These are phyloP conservation scores for Phaeosphaeriaceae sp. DNA, from an alignment of 2,329 filamentous ascomycete species.

Conservation along the genomic window DNA sequence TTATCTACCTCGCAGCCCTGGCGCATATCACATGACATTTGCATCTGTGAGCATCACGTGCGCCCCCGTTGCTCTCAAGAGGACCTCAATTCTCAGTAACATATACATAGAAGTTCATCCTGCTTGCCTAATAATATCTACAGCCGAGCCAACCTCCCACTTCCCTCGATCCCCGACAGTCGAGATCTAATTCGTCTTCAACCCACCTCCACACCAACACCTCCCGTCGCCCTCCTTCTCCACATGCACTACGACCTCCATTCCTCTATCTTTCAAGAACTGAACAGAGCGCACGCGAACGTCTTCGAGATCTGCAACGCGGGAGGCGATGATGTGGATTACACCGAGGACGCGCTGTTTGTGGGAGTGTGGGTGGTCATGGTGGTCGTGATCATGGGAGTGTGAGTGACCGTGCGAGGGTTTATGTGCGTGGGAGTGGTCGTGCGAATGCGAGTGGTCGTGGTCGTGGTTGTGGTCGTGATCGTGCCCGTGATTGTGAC, in stretches of 20 bases:
- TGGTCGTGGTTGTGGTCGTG: conserved; percentile 45
- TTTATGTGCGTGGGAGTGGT: conserved; percentile 19
- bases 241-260: conserved; percentile 87
- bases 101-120: neutral
- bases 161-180: neutral
- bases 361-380: conserved; percentile 23
- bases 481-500: conserved; percentile 36
- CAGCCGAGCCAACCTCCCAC: no score
- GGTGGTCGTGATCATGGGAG: conserved; percentile 44
- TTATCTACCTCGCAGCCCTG: no score
- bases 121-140: neutral
- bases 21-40: no score
- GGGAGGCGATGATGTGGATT: conserved; percentile 82
- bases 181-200: conserved; percentile 26
- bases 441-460: conserved; percentile 46
- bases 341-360: conserved; percentile 73
- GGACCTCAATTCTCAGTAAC: no score
- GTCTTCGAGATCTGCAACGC: conserved; percentile 78
- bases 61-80: no score
- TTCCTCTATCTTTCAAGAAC: conserved; percentile 73
- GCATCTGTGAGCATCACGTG: no score
- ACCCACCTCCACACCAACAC: conserved; percentile 67
- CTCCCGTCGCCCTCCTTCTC: conserved; percentile 79
- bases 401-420: conserved; percentile 46
- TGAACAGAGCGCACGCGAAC: conserved; percentile 77